Conservation (phyloP, 176 grass and related monocot genomes). For the Cenchrus americanus region DNA sequence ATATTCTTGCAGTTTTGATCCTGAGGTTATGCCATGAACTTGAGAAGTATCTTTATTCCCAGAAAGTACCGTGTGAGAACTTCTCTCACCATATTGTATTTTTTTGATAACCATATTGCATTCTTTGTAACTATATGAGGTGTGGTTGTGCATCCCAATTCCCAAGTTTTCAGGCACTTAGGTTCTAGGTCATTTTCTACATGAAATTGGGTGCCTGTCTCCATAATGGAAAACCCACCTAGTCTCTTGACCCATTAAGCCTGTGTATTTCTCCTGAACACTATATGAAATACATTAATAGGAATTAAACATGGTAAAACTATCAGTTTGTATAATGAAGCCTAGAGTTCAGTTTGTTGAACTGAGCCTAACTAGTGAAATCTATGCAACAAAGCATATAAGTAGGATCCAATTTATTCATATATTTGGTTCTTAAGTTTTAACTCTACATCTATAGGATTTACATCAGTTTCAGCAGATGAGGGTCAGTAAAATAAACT, state of each 20-base stretch:
- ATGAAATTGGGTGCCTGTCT: neutral
- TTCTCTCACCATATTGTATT: neutral
- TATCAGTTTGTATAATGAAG: too few species aligned
- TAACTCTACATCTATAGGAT: neutral
- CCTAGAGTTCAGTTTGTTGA: neutral
- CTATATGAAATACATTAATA: neutral
- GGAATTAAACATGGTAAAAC: neutral
- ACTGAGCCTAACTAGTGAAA: neutral
- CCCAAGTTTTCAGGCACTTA: too few species aligned
- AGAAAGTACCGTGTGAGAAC: conserved; percentile 17
- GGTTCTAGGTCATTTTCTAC: neutral
- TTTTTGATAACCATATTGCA: conserved; percentile 17
- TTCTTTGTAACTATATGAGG: conserved; percentile 12
- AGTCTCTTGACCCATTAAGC: neutral
- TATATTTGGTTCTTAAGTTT: neutral
- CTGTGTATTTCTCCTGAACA: conserved; percentile 1
- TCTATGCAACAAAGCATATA: neutral
- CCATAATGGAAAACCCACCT: too few species aligned
- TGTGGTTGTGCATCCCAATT: too few species aligned
- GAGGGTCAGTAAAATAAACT: neutral
- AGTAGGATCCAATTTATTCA: neutral
- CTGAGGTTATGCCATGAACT: conserved; percentile 3
- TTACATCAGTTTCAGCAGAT: neutral
- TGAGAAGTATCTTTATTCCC: neutral
- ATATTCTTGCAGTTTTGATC: too few species aligned